A percentile compares a stretch with the other conserved stretches of the same genome.
Evolutionary conservation across 2,329 filamentous ascomycete genomes (phyloP).

Genomic region (Hawksworthiomyces lignivorus): DNA sequence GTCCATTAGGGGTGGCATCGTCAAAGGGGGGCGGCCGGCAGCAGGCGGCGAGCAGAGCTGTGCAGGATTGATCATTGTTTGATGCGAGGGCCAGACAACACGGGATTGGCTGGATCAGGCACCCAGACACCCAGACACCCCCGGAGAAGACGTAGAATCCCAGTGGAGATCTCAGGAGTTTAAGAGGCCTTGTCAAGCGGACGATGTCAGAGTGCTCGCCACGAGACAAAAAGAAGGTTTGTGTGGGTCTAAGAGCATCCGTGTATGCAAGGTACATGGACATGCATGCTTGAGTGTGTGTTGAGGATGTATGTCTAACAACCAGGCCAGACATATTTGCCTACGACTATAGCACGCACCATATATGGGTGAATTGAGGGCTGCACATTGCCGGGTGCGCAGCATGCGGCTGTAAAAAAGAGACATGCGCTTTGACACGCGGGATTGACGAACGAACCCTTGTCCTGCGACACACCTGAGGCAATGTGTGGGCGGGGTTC

Average conservation of each 20-base stretch:
- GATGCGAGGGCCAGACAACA: conserved; percentile 19
- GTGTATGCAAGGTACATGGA: too few relatives aligned
- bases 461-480: conserved; percentile 42
- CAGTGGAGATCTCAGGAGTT: background rate
- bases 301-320: conserved; percentile 2
- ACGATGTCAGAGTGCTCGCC: too few relatives aligned
- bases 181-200: too few relatives aligned
- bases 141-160: too few relatives aligned
- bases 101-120: conserved; percentile 23
- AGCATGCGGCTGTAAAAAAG: conserved; percentile 2
- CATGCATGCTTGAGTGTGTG: conserved; percentile 3
- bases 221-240: too few relatives aligned
- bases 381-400: background rate
- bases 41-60: background rate
- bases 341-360: background rate
- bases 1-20: too few relatives aligned
- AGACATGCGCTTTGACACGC: conserved; percentile 15
- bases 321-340: background rate
- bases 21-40: background rate
- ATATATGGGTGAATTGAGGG: conserved; percentile 1
- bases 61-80: conserved; percentile 23
- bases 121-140: too few relatives aligned
- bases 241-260: too few relatives aligned
- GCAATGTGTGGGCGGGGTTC: conserved; percentile 22
- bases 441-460: conserved; percentile 16